Evolutionary conservation across 345 rosid species (phyloP), one percentile per base, ranked within the genome.

Genomic region (Mallotus nudiflorus): DNA sequence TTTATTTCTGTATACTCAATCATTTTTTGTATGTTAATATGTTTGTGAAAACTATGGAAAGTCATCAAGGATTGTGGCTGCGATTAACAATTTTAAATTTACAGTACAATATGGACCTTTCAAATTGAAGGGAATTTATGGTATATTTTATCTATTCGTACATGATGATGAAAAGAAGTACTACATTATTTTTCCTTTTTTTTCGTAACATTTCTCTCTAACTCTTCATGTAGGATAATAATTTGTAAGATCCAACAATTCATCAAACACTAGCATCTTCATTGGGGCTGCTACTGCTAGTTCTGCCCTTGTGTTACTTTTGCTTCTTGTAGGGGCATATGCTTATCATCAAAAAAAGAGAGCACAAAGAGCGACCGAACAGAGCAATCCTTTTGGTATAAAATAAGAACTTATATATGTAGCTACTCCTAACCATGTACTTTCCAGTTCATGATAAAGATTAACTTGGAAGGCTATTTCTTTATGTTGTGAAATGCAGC

Each of bases 21-120:
- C 16, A 42, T 68, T 33, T 59, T 31, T 20, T 27, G 16, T 48
- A 14, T 10, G n/a, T 45, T 82, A 29, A 75, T 67, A 27, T 28
- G 57, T 18, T 2, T 19, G 9, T 11, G 49, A n/a, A 44, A 70
- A 27, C 57, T 62, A 27, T 44, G 24, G 4, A 68, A 73, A 92
- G 99, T 68, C 98, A 96, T 25, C 53, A 16, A 1, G 29, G 3
- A 51, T 68, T 28, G 25, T 27, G 18, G 55, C 39, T 56, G 33
- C 12, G 54, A 28, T 69, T 20, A 69, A 29, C 42, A 69, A 56
- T n/a, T n/a, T n/a, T 29, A 0, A 39, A 11, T 0, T 1, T 14
- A 11, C 3, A n/a, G 5, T 2, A 2, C 9, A 31, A 20, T 19
- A 49, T 50, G 69, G 58, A 65, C 39, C 58, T 0, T 31, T 29